These are phyloP conservation scores for Lithohypha guttulata DNA, from an alignment of 2,329 filamentous ascomycete genomes.

Conservation along the genomic window DNA sequence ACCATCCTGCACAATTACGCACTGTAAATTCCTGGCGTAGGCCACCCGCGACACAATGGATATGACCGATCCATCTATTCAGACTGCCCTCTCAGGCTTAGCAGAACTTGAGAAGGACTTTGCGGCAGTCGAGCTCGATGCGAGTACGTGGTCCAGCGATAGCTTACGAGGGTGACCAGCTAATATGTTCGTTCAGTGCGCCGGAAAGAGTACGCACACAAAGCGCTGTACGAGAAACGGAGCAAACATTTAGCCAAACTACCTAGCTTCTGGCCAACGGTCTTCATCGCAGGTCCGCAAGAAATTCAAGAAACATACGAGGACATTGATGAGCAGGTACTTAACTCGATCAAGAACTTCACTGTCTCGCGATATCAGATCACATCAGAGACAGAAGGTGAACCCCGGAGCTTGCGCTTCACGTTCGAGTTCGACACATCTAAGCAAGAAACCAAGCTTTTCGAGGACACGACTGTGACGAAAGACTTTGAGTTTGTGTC, in stretches of 20 bases:
- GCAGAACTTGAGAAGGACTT: conserved; percentile 73
- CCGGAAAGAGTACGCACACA: conserved; percentile 16
- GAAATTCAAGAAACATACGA: conserved; percentile 85
- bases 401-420: conserved; percentile 70
- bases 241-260: conserved; percentile 59
- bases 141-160: conserved; percentile 50
- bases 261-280: conserved; percentile 86
- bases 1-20: no score
- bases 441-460: conserved; percentile 74
- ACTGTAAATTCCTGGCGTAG: no score
- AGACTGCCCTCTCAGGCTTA: conserved; percentile 45
- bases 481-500: conserved; percentile 76
- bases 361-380: conserved; percentile 74
- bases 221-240: conserved; percentile 65
- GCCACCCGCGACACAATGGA: not conserved
- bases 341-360: conserved; percentile 59
- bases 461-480: conserved; percentile 65
- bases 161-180: not conserved
- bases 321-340: conserved; percentile 46
- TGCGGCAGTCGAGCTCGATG: conserved; percentile 68
- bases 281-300: conserved; percentile 73
- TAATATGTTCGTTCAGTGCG: conserved; percentile 12
- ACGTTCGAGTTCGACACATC: conserved; percentile 57
- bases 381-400: conserved; percentile 47
- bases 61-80: not conserved